Evolutionary conservation across 2,329 filamentous ascomycete species (phyloP).

Genomic region (Botrytis aclada): DNA sequence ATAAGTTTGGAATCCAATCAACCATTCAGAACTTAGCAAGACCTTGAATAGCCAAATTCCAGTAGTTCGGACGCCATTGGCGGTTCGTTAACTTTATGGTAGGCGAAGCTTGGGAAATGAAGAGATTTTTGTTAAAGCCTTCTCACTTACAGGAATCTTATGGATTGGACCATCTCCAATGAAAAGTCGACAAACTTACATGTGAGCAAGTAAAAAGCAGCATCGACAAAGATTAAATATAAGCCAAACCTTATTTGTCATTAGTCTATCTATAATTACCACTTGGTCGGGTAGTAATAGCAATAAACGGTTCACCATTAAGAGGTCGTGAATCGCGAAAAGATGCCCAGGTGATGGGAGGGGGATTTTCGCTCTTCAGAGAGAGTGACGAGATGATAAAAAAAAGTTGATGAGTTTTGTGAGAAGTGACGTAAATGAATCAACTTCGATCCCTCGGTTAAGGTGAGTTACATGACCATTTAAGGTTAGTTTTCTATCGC

Average conservation of each 20-base stretch:
- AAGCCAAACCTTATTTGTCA: neutral
- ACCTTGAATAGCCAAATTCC: neutral
- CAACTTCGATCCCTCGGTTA: constrained; percentile 3
- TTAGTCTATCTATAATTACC: neutral
- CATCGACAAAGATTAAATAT: neutral
- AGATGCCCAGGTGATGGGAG: neutral
- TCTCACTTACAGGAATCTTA: neutral
- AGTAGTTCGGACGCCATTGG: constrained; percentile 4
- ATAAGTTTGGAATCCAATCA: neutral
- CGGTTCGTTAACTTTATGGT: neutral
- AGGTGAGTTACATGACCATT: neutral
- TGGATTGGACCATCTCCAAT: neutral
- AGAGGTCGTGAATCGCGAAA: neutral
- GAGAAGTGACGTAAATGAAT: constrained; percentile 4
- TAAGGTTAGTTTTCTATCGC: neutral
- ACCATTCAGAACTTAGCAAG: neutral
- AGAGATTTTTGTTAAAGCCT: constrained; percentile 7
- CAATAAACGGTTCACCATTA: neutral
- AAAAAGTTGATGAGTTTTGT: neutral
- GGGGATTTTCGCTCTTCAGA: neutral
- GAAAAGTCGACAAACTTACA: constrained; percentile 5
- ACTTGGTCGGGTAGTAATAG: neutral
- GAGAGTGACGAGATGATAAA: neutral
- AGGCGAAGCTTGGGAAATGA: constrained; percentile 1
- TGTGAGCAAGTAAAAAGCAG: neutral